Conservation (phyloP, 2,329 filamentous ascomycete genomes). For the Aspergillus sp. region DNA sequence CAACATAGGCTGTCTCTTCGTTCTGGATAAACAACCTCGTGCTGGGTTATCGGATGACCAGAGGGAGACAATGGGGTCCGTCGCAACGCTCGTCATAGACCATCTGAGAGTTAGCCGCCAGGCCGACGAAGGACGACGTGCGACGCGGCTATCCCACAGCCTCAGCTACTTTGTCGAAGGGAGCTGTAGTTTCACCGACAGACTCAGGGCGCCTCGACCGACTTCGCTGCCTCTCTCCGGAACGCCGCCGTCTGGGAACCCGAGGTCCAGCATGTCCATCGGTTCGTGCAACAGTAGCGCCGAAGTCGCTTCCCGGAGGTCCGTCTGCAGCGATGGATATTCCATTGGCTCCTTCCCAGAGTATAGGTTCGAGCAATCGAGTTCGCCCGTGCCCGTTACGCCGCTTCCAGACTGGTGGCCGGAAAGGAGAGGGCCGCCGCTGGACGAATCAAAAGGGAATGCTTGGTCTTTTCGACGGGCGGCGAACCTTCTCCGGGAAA, state of each 20-base stretch:
- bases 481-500: constrained; percentile 39
- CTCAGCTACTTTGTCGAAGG: constrained; percentile 48
- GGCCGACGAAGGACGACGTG: constrained; percentile 43
- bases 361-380: constrained; percentile 12
- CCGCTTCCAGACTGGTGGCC: constrained; percentile 26
- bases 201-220: constrained; percentile 13
- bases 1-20: constrained; percentile 52
- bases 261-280: constrained; percentile 14
- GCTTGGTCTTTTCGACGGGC: constrained; percentile 40
- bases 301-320: constrained; percentile 15
- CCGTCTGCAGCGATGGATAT: constrained; percentile 18
- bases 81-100: constrained; percentile 49
- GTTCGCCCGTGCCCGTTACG: constrained; percentile 16
- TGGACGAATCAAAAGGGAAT: constrained; percentile 29
- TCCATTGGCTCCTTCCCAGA: constrained; percentile 21
- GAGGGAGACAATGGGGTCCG: constrained; percentile 46
- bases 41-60: constrained; percentile 32
- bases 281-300: constrained; percentile 14
- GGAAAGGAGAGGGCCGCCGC: constrained; percentile 15
- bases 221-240: constrained; percentile 10
- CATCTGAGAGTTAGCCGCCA: constrained; percentile 50
- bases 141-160: constrained; percentile 46
- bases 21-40: constrained; percentile 50
- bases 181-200: constrained; percentile 34
- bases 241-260: constrained; percentile 14